Percentiles rank a stretch among this genome's conserved stretches.
Conservation (phyloP, 169 alveolate genomes). For the Cryptosporidium muris region DNA sequence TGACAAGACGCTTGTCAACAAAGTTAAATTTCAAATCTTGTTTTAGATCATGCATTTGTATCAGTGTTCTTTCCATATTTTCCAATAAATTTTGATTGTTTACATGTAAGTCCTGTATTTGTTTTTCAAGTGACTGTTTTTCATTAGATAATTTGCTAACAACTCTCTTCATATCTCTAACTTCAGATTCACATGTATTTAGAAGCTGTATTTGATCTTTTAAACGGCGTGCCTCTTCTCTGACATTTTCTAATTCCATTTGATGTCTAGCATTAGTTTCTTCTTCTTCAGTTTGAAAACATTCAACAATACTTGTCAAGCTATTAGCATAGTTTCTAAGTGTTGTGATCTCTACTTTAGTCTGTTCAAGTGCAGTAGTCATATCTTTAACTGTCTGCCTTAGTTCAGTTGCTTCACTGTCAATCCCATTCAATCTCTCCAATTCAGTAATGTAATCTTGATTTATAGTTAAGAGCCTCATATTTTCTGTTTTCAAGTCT, state of each 20-base stretch:
- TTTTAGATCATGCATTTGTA: slow-evolving; percentile 8
- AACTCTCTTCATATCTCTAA: neutral
- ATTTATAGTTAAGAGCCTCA: neutral
- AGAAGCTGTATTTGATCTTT: neutral
- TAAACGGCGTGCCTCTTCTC: slow-evolving; percentile 25
- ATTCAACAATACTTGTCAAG: slow-evolving; percentile 59
- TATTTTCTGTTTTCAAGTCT: slow-evolving; percentile 3
- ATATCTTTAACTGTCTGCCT: slow-evolving; percentile 9
- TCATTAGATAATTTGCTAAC: slow-evolving; percentile 9
- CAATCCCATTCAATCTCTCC: slow-evolving; percentile 24
- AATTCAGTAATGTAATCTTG: neutral
- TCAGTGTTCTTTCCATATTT: slow-evolving; percentile 26
- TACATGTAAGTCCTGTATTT: slow-evolving; percentile 16
- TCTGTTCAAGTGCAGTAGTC: slow-evolving; percentile 22
- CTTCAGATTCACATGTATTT: slow-evolving; percentile 32
- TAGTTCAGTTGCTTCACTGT: slow-evolving; percentile 14
- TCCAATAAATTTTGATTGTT: slow-evolving; percentile 37
- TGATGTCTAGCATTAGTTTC: slow-evolving; percentile 51
- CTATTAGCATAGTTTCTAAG: slow-evolving; percentile 33
- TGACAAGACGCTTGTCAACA: slow-evolving; percentile 47
- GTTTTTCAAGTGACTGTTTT: neutral
- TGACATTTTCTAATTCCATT: slow-evolving; percentile 60
- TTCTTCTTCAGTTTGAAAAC: slow-evolving; percentile 67
- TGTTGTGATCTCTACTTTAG: slow-evolving; percentile 24
- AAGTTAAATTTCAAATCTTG: slow-evolving; percentile 27